Evolutionary conservation across 768 basidiomycete genomes (phyloP).

Genomic region (Tulasnella sp.): DNA sequence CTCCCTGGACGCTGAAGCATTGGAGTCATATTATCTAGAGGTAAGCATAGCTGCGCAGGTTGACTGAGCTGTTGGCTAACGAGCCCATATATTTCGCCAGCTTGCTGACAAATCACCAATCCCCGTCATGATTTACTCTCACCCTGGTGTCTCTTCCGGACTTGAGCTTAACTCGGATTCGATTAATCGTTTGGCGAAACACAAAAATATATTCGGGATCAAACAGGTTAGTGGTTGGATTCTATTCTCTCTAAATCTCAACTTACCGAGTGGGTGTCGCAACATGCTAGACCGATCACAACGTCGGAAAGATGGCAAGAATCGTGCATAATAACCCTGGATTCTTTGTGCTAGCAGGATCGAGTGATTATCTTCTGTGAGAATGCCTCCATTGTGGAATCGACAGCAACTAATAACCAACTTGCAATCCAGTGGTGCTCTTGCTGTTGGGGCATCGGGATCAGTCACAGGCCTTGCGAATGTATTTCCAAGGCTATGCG

Average conservation of each 20-base stretch:
- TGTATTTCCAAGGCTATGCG: neutral
- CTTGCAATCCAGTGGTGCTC: slow-evolving; percentile 13
- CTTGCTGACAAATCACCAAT: slow-evolving; percentile 25
- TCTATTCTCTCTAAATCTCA: neutral
- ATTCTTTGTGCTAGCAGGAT: slow-evolving; percentile 19
- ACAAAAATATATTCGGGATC: slow-evolving; percentile 28
- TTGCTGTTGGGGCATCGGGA: slow-evolving; percentile 13
- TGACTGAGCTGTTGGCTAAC: neutral
- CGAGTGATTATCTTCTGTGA: slow-evolving; percentile 20
- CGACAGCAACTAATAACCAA: neutral
- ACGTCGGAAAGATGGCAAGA: slow-evolving; percentile 26
- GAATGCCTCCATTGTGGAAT: neutral
- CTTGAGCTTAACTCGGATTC: slow-evolving; percentile 26
- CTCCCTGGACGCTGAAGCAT: slow-evolving; percentile 21
- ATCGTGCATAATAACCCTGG: slow-evolving; percentile 16
- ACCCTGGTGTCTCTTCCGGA: slow-evolving; percentile 26
- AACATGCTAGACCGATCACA: slow-evolving; percentile 24
- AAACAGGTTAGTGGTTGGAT: slow-evolving; percentile 21
- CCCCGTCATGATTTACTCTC: slow-evolving; percentile 26
- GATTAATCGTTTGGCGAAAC: slow-evolving; percentile 24
- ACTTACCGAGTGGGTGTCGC: neutral
- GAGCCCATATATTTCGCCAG: slow-evolving; percentile 16
- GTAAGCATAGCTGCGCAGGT: slow-evolving; percentile 15
- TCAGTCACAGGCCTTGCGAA: slow-evolving; percentile 15
- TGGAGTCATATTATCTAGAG: slow-evolving; percentile 23